phyloP scores from a whole-genome alignment of 2,329 filamentous ascomycete genomes.

The Ceratocystis diversiconidia region DNA sequence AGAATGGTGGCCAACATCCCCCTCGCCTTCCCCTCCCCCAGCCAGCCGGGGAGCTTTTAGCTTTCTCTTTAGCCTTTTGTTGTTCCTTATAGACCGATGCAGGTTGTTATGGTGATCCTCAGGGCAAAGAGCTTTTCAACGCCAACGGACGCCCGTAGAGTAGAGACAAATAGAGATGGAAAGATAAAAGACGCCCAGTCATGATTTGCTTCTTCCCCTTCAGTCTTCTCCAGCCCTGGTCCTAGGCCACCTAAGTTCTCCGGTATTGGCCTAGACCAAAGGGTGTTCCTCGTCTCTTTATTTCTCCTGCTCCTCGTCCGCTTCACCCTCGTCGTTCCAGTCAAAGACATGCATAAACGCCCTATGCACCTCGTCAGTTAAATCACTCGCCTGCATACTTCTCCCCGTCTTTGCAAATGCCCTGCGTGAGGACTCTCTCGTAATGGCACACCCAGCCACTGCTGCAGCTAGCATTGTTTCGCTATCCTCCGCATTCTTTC shows the following conservation, averaged over 20 bases:
- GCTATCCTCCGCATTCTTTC: constrained; percentile 24
- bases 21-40: not conserved
- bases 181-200: no score
- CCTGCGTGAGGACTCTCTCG: constrained; percentile 72
- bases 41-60: not conserved
- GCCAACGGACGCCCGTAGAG: not conserved
- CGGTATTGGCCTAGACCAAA: not conserved
- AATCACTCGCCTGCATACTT: constrained; percentile 79
- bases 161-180: not conserved
- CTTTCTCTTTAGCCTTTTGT: not conserved
- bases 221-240: not conserved
- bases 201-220: not conserved
- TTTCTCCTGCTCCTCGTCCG: not conserved
- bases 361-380: constrained; percentile 77
- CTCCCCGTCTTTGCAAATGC: constrained; percentile 78
- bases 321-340: constrained; percentile 32
- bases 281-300: not conserved
- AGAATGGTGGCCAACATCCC: not conserved
- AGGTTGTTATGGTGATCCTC: not conserved
- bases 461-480: constrained; percentile 64
- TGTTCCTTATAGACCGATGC: not conserved
- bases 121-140: not conserved
- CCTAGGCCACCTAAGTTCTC: not conserved
- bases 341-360: constrained; percentile 73
- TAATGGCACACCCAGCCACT: constrained; percentile 76